Percentiles rank a stretch among this genome's conserved stretches.
Evolutionary conservation across 768 basidiomycete genomes (phyloP).

Genomic region (Phanerodontia chrysosporium): DNA sequence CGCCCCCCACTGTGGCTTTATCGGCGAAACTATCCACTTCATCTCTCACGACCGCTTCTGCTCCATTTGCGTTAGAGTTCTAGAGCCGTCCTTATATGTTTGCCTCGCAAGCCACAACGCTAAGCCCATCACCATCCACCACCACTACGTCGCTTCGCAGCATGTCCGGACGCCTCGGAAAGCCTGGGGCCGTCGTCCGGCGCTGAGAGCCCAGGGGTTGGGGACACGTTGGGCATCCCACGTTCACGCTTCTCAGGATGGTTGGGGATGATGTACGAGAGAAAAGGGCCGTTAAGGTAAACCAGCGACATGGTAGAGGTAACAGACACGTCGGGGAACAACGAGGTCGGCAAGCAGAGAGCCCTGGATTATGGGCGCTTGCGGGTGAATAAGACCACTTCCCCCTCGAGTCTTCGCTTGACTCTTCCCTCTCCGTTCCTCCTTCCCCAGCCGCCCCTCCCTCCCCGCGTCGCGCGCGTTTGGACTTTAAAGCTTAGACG

Average conservation of each 20-base stretch:
- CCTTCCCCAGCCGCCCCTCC: neutral
- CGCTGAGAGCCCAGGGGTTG: neutral
- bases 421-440: neutral
- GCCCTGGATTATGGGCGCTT: neutral
- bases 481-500: constrained; percentile 1
- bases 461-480: neutral
- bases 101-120: too few species aligned
- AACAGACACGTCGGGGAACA: neutral
- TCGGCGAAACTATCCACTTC: too few species aligned
- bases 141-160: too few species aligned
- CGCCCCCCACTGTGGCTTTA: too few species aligned
- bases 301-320: neutral
- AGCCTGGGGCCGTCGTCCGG: neutral
- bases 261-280: neutral
- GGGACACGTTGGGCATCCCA: neutral
- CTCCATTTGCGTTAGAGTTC: too few species aligned
- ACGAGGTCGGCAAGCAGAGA: neutral
- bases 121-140: too few species aligned
- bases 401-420: neutral
- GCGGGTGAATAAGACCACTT: constrained; percentile 3
- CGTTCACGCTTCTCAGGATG: neutral
- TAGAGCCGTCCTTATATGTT: too few species aligned
- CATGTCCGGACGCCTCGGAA: neutral
- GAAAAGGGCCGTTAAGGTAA: neutral
- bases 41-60: too few species aligned